A percentile compares a stretch with the other conserved stretches of the same genome.
Evolutionary conservation across 345 rosid genomes (phyloP).

Genomic region (Pugionium dolabratum): DNA sequence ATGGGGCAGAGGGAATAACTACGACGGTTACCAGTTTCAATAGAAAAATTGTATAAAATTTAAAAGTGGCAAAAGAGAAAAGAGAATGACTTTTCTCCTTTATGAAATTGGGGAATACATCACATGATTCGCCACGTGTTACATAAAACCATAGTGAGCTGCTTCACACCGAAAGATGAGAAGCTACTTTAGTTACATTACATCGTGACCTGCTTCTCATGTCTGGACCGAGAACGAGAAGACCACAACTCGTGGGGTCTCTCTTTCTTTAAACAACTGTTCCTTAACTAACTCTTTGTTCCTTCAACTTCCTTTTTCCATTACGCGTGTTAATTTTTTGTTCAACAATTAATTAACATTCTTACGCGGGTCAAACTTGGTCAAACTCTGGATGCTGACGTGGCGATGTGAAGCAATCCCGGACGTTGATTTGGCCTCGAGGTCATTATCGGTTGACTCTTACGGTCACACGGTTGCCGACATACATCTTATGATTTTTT

Average conservation of each 20-base stretch:
- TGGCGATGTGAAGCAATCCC: constrained; percentile 1
- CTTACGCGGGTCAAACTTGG: constrained; percentile 15
- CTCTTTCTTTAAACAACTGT: constrained; percentile 23
- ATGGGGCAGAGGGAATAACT: constrained; percentile 12
- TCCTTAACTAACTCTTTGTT: constrained; percentile 34
- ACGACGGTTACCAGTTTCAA: constrained; percentile 24
- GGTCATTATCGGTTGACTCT: background rate
- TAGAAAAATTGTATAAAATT: background rate
- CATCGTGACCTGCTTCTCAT: background rate
- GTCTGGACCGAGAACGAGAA: constrained; percentile 32
- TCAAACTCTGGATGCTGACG: background rate
- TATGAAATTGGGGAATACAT: constrained; percentile 15
- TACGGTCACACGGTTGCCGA: constrained; percentile 24
- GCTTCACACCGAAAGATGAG: constrained; percentile 28
- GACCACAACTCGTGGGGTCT: constrained; percentile 23
- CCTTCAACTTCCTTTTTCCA: constrained; percentile 22
- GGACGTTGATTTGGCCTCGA: constrained; percentile 11
- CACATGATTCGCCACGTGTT: constrained; percentile 22
- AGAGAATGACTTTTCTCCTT: background rate
- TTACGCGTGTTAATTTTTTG: constrained; percentile 18
- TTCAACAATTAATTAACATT: background rate
- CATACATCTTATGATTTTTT: background rate
- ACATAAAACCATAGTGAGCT: constrained; percentile 7
- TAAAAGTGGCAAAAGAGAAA: background rate
- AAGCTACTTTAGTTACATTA: too few relatives aligned